phyloP scores from a whole-genome alignment of 2,329 filamentous ascomycete species.

The Orbilia ellipsospora region DNA sequence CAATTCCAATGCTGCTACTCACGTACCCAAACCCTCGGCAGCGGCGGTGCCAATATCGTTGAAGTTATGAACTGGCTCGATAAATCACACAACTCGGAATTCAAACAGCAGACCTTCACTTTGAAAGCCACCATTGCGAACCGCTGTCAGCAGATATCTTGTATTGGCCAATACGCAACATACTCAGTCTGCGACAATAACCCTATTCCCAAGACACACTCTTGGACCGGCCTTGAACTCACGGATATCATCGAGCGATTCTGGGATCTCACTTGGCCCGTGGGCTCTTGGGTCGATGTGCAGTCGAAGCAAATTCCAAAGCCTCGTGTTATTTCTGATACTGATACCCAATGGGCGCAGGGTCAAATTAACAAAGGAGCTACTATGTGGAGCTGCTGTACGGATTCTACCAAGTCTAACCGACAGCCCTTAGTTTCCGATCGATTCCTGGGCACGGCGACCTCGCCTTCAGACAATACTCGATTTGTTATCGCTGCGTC shows the following conservation, averaged over 20 bases:
- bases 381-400: slow-evolving; percentile 10
- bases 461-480: background rate
- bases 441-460: background rate
- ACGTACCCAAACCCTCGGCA: background rate
- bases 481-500: background rate
- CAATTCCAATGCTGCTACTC: slow-evolving; percentile 14
- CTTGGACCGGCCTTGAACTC: background rate
- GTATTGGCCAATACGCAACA: slow-evolving; percentile 20
- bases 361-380: background rate
- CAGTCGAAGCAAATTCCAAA: background rate
- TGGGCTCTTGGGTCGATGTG: slow-evolving; percentile 11
- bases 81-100: background rate
- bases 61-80: slow-evolving; percentile 13
- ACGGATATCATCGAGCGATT: slow-evolving; percentile 12
- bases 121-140: background rate
- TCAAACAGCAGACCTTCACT: background rate
- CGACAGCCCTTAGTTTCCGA: slow-evolving; percentile 4
- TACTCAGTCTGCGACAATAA: slow-evolving; percentile 18
- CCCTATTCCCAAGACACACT: background rate
- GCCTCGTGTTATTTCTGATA: background rate
- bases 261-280: slow-evolving; percentile 8
- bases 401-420: background rate
- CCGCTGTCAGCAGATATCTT: slow-evolving; percentile 23
- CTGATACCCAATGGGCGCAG: background rate
- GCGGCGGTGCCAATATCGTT: slow-evolving; percentile 1